A percentile compares a stretch with the other conserved stretches of the same genome.
These are phyloP conservation scores for Prunus mira DNA, from an alignment of 306 rosid genomes.

Conservation along the genomic window DNA sequence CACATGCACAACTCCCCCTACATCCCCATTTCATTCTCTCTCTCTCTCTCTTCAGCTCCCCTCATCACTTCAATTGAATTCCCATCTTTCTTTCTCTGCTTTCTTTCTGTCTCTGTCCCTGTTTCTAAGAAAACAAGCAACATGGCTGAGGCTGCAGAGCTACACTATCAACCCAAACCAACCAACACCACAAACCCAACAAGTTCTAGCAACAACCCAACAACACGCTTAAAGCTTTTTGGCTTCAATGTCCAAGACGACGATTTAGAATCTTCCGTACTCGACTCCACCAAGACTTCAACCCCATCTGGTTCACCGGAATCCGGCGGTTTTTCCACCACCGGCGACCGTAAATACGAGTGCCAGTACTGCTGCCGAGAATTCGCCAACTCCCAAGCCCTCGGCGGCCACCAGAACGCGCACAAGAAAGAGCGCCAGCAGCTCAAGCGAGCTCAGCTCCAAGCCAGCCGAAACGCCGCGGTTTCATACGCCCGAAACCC, in stretches of 20 bases:
- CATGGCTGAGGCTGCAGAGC: slow-evolving; percentile 37
- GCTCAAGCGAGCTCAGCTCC: slow-evolving; percentile 85
- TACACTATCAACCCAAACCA: slow-evolving; percentile 48
- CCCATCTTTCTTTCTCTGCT: background rate
- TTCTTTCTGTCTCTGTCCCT: background rate
- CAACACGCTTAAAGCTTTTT: slow-evolving; percentile 69
- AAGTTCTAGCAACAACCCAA: slow-evolving; percentile 11
- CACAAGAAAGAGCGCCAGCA: slow-evolving; percentile 97
- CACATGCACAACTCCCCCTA: slow-evolving; percentile 58
- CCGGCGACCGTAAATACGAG: slow-evolving; percentile 87
- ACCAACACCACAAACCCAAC: slow-evolving; percentile 24
- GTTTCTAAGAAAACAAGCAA: slow-evolving; percentile 10
- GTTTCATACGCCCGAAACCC: slow-evolving; percentile 82
- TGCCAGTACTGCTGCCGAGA: slow-evolving; percentile 93
- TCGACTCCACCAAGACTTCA: slow-evolving; percentile 45
- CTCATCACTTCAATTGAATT: background rate
- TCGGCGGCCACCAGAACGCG: slow-evolving; percentile 98
- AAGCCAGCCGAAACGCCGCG: slow-evolving; percentile 78
- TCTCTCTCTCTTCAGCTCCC: slow-evolving; percentile 1
- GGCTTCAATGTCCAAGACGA: slow-evolving; percentile 82
- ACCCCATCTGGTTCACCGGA: slow-evolving; percentile 75
- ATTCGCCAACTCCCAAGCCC: slow-evolving; percentile 95
- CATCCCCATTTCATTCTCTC: slow-evolving; percentile 14
- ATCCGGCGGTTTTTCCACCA: slow-evolving; percentile 43
- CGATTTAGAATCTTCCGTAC: slow-evolving; percentile 31